A percentile compares a stretch with the other conserved stretches of the same genome.
Evolutionary conservation across 2,329 filamentous ascomycete species (phyloP).

Genomic region (Colletotrichum lini): DNA sequence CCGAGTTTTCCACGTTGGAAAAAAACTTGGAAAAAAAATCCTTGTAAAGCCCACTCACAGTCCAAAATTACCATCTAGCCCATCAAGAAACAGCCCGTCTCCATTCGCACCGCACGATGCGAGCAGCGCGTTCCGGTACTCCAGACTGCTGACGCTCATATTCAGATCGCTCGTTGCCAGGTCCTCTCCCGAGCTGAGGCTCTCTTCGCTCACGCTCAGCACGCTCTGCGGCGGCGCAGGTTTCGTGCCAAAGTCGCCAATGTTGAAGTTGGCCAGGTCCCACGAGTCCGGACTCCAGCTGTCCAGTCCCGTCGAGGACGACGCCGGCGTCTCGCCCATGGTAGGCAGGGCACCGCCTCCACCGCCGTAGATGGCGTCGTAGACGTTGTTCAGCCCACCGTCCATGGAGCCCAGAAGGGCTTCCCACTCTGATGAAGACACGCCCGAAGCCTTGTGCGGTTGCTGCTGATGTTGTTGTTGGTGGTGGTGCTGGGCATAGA

Average conservation of each 20-base stretch:
- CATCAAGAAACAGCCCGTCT: constrained; percentile 54
- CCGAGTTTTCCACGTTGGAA: background rate
- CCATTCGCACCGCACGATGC: constrained; percentile 41
- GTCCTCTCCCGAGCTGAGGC: constrained; percentile 70
- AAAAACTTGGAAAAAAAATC: no score
- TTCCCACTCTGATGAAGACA: constrained; percentile 84
- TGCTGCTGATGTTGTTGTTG: constrained; percentile 13
- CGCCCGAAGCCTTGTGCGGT: constrained; percentile 58
- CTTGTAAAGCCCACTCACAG: constrained; percentile 47
- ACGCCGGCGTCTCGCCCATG: constrained; percentile 61
- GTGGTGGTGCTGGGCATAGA: constrained; percentile 54
- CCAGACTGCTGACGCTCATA: constrained; percentile 53
- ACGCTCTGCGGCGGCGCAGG: constrained; percentile 66
- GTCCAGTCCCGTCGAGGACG: constrained; percentile 52
- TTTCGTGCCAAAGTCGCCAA: constrained; percentile 62
- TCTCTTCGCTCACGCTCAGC: constrained; percentile 71
- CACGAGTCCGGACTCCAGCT: constrained; percentile 72
- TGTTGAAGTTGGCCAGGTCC: constrained; percentile 66
- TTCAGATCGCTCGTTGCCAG: constrained; percentile 46
- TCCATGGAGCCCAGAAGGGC: constrained; percentile 85
- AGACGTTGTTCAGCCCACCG: constrained; percentile 85
- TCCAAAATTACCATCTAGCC: constrained; percentile 58
- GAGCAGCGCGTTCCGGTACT: constrained; percentile 52
- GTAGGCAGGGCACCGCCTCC: constrained; percentile 57
- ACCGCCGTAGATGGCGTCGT: constrained; percentile 84